Base-by-base conservation (phyloP, 495 filamentous ascomycete species). In the Niebla homalea region DNA sequence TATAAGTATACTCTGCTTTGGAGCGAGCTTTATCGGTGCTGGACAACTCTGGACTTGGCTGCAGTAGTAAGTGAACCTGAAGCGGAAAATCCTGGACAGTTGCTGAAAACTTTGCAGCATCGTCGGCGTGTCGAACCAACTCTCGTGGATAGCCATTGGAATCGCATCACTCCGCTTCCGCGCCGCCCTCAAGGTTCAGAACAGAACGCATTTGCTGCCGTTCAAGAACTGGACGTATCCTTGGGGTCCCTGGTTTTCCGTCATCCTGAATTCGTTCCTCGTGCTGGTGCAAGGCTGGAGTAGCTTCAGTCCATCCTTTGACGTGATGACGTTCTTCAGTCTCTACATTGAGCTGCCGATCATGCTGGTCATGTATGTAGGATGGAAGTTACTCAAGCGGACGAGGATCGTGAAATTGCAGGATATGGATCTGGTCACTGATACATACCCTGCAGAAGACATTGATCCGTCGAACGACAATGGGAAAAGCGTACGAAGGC, bases 151-250 rank as follows among this genome's bases (percentile, higher is more conserved):
- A 52, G 68, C 70, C 46, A 81, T 81, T 50, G 66, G 73, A 19
- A 59, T 80, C 39, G 72, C 77, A 4, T 79, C 75, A 4, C 63
- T 81, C 36, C 73, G 77, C 26, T 81, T 81, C 65, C 73, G 77
- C 20, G 57, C 66, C 14, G 78, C 67, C 12, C 62, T 82, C 44
- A 67, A 67, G 45, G 58, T 54, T 6, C 77, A 80, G 50, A 69
- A 69, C 16, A 72, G 77, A 38, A 71, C 74, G 37, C 72, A 79
- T 51, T 66, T 79, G 0, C 69, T 82, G 16, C 74, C 77, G 1
- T 82, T 77, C 61, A 74, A 70, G 43, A 80, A 80, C 58, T 78
- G 72, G 72, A 79, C 75, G 0, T 79, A 81, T 53, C 78, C 78
- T 0, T 70, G 60, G 45, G 77, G 77, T 0, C 77, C 77, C 0